A percentile compares a stretch with the other conserved stretches of the same genome.
Evolutionary conservation across 2,329 filamentous ascomycete species (phyloP).

Genomic region (Ambrosiella cleistominuta): DNA sequence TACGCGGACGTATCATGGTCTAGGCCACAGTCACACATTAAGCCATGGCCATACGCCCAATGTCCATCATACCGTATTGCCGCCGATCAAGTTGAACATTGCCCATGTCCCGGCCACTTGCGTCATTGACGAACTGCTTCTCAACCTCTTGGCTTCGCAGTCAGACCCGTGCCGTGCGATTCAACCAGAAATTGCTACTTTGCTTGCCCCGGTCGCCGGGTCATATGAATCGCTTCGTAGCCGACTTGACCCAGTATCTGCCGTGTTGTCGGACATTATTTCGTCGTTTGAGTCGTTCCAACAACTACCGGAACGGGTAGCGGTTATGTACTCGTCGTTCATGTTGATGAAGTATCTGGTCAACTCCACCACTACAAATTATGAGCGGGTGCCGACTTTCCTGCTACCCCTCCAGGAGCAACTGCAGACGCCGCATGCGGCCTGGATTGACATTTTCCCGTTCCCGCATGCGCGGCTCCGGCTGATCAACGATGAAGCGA

Average conservation of each 20-base stretch:
- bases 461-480: slow-evolving; percentile 62
- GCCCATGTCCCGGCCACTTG: slow-evolving; percentile 7
- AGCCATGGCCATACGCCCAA: not conserved
- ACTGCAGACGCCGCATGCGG: slow-evolving; percentile 49
- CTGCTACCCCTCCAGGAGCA: slow-evolving; percentile 49
- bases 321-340: slow-evolving; percentile 74
- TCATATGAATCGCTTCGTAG: slow-evolving; percentile 3
- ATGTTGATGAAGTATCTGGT: slow-evolving; percentile 75
- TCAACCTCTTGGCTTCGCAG: slow-evolving; percentile 4
- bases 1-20: not conserved
- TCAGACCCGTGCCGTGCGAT: slow-evolving; percentile 1
- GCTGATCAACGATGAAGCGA: slow-evolving; percentile 26
- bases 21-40: not conserved
- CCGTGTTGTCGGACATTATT: slow-evolving; percentile 71
- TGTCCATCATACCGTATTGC: not conserved
- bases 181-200: slow-evolving; percentile 9
- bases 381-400: slow-evolving; percentile 59
- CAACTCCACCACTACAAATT: slow-evolving; percentile 61
- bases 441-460: slow-evolving; percentile 69
- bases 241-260: slow-evolving; percentile 40
- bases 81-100: slow-evolving; percentile 3
- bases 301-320: slow-evolving; percentile 65
- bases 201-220: slow-evolving; percentile 1
- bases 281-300: slow-evolving; percentile 66
- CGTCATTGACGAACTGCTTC: slow-evolving; percentile 9